Conservation (phyloP, 208 protist genomes). For the Crithidia thermophila region DNA sequence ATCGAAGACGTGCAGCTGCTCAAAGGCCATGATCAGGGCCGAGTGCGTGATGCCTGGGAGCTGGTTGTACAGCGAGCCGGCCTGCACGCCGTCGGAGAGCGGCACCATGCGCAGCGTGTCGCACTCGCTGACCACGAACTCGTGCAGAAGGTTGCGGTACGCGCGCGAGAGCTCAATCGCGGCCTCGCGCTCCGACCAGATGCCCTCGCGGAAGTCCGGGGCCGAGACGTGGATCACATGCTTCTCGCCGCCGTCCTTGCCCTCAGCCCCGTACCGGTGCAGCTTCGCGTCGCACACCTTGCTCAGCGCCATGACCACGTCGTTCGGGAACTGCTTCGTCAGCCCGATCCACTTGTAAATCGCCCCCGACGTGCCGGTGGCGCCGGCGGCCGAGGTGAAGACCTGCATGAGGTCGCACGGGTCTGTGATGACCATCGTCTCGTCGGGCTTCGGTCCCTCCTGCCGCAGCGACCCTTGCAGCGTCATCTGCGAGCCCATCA, state of each 20-base stretch:
- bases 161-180: constrained; percentile 78
- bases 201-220: constrained; percentile 84
- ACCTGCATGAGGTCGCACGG: constrained; percentile 68
- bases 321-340: constrained; percentile 61
- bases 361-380: constrained; percentile 70
- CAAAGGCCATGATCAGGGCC: constrained; percentile 77
- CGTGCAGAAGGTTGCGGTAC: constrained; percentile 88
- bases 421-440: constrained; percentile 70
- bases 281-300: constrained; percentile 78
- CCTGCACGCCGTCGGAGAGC: constrained; percentile 59
- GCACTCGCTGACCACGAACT: constrained; percentile 79
- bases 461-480: constrained; percentile 60
- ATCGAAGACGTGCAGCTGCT: constrained; percentile 82
- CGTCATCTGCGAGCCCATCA: constrained; percentile 84
- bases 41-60: constrained; percentile 72
- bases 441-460: constrained; percentile 60
- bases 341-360: constrained; percentile 89
- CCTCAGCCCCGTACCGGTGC: constrained; percentile 62
- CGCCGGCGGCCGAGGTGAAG: constrained; percentile 55
- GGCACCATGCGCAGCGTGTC: constrained; percentile 79
- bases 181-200: constrained; percentile 81
- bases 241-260: constrained; percentile 38
- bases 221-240: constrained; percentile 82
- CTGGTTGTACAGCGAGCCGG: constrained; percentile 79
- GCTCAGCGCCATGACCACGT: constrained; percentile 69